Evolutionary conservation across 352 stramenopile species (phyloP).

Genomic region (Phytophthora pluvialis): DNA sequence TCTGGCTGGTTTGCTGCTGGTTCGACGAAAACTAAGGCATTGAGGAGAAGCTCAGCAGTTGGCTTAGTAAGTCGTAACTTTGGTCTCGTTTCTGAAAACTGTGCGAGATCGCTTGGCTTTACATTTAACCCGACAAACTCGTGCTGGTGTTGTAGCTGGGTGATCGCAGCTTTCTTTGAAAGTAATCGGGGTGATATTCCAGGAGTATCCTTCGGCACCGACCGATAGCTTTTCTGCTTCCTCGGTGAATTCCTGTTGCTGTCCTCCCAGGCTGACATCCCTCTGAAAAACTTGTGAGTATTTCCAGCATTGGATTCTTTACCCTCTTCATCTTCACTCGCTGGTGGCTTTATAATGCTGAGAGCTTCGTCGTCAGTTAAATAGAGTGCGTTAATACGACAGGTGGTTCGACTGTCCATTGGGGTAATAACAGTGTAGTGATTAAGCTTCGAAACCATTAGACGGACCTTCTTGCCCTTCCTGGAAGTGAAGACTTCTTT

Average conservation of each 20-base stretch:
- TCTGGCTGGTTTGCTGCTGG: conserved; percentile 8
- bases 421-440: conserved; percentile 56
- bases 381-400: conserved; percentile 62
- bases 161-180: conserved; percentile 23
- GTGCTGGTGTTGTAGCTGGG: conserved; percentile 46
- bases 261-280: conserved; percentile 11
- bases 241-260: conserved; percentile 32
- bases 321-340: conserved; percentile 4
- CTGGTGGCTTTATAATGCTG: conserved; percentile 10
- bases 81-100: conserved; percentile 45
- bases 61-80: conserved; percentile 49
- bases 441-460: conserved; percentile 67
- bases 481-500: conserved; percentile 60
- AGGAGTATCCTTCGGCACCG: conserved; percentile 9
- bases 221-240: conserved; percentile 21
- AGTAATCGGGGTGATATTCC: conserved; percentile 7
- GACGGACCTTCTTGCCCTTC: conserved; percentile 51
- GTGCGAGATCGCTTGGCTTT: conserved; percentile 41
- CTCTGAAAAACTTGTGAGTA: conserved; percentile 7
- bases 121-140: conserved; percentile 54
- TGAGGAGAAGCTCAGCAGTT: conserved; percentile 53
- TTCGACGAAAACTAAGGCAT: conserved; percentile 55
- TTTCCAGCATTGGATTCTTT: background rate
- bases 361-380: conserved; percentile 64
- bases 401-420: conserved; percentile 33